Base-by-base conservation (phyloP, 306 rosid genomes). In the Comarum palustre region DNA sequence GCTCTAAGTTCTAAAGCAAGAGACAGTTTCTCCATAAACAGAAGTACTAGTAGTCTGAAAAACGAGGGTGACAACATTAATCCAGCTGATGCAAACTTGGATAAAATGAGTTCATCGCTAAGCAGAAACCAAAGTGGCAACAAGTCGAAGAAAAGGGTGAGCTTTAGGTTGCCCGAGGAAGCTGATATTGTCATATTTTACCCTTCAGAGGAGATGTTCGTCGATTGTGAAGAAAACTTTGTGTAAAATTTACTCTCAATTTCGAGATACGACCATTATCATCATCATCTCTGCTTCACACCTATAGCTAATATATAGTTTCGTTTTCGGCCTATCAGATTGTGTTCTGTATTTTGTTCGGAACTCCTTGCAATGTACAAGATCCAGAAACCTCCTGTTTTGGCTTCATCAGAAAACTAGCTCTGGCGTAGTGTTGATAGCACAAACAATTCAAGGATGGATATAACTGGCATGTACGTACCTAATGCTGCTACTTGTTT, bases 81-180 rank as follows among this genome's bases (percentile, higher is more conserved):
- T 19, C 34, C 55, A 58, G 63, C n/a, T n/a, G n/a, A 51, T 3
- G 54, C n/a, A 67, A 46, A 24, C 34, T 25, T 4, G 11, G 65
- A 38, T 25, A 52, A 12, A 17, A 12, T 48, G 67, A 62, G 3
- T 75, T 31, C 66, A 6, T 62, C 63, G 24, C 43, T 55, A 1
- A 41, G 20, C 32, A 39, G 50, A 69, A 73, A 55, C 54, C 31
- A 60, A 75, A 81, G 71, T 63, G 72, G 75, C 71, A 78, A 3
- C 13, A 55, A 77, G 74, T 60, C 8, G 67, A 76, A 43, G 16
- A 85, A 76, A 64, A 79, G 27, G 77, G 86, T 82, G n/a, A 77
- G 79, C 41, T 82, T 82, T 66, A 79, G 64, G 46, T 74, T 83
- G 45, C 83, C 86, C 1, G 78, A 82, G 57, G 84, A 79, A 63